phyloP scores from a whole-genome alignment of 106 monocot species.

The Acorus gramineus region DNA sequence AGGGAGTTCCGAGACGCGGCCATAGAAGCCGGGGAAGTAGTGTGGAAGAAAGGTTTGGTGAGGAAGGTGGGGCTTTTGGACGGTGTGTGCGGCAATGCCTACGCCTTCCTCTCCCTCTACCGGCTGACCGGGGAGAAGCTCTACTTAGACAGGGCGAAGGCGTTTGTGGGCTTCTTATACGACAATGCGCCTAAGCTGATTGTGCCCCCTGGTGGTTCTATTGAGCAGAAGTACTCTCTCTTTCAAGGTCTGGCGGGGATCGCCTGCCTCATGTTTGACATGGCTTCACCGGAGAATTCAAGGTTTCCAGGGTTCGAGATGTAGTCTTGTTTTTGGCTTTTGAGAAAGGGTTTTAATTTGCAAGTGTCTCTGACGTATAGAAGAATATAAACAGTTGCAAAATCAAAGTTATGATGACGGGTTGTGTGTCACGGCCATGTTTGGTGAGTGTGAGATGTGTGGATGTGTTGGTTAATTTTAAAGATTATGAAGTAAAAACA shows the following conservation, averaged over 20 bases:
- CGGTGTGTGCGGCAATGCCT: slow-evolving; percentile 30
- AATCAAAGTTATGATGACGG: no score
- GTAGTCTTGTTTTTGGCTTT: neutral
- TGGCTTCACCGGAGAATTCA: slow-evolving; percentile 9
- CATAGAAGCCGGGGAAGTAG: slow-evolving; percentile 36
- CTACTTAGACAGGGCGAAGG: slow-evolving; percentile 23
- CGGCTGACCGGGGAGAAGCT: slow-evolving; percentile 25
- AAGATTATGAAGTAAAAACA: no score
- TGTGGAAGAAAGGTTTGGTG: slow-evolving; percentile 29
- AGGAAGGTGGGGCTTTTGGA: slow-evolving; percentile 20
- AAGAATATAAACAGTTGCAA: no score
- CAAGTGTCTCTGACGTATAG: no score
- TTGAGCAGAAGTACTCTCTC: slow-evolving; percentile 16
- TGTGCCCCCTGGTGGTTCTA: neutral
- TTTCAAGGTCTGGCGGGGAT: slow-evolving; percentile 19
- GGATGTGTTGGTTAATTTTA: no score
- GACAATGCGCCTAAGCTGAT: slow-evolving; percentile 16
- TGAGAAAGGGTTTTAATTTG: no score
- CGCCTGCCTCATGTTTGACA: slow-evolving; percentile 25
- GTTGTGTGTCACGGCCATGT: no score
- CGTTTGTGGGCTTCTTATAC: slow-evolving; percentile 20
- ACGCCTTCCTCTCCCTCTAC: slow-evolving; percentile 37
- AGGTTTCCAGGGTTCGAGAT: slow-evolving; percentile 32
- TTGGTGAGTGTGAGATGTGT: no score
- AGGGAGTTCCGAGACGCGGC: slow-evolving; percentile 15